Percentiles rank a stretch among this genome's conserved stretches.
These are phyloP conservation scores for Carallia pectinifolia DNA, from an alignment of 345 rosid species.

Conservation along the genomic window DNA sequence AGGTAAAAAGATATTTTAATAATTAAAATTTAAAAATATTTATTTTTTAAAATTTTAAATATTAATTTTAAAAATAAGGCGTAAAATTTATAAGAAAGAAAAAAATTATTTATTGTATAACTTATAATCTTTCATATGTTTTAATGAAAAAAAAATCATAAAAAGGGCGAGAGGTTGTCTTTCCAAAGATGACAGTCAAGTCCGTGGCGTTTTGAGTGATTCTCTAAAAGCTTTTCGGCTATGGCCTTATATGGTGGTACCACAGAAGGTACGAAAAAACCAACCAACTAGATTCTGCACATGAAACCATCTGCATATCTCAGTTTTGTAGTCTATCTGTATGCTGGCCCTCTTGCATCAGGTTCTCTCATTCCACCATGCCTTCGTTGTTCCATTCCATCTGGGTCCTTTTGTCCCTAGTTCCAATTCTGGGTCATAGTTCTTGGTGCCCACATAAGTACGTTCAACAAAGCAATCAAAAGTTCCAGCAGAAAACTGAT, in stretches of 20 bases:
- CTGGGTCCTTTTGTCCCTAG: conserved; percentile 28
- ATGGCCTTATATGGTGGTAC: conserved; percentile 29
- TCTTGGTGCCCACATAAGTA: conserved; percentile 23
- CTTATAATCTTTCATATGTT: too few relatives aligned
- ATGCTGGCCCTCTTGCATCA: neutral
- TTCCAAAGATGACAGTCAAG: conserved; percentile 7
- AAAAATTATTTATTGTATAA: too few relatives aligned
- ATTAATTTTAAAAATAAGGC: too few relatives aligned
- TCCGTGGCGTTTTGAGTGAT: neutral
- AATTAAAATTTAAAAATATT: too few relatives aligned
- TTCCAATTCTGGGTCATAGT: conserved; percentile 9
- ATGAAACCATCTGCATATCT: conserved; percentile 30
- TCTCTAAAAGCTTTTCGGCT: conserved; percentile 9
- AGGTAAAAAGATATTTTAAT: too few relatives aligned
- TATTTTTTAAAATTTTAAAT: too few relatives aligned
- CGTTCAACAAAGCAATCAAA: conserved; percentile 5
- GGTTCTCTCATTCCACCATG: conserved; percentile 25
- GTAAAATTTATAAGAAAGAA: too few relatives aligned
- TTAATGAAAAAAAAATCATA: too few relatives aligned
- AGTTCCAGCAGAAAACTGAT: conserved; percentile 58
- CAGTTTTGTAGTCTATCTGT: conserved; percentile 23
- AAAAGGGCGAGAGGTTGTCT: neutral
- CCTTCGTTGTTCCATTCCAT: conserved; percentile 23
- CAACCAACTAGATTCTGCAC: conserved; percentile 4
- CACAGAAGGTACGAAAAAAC: conserved; percentile 13